These are phyloP conservation scores for Candida golubevii DNA, from an alignment of 805 yeast species.

Conservation along the genomic window DNA sequence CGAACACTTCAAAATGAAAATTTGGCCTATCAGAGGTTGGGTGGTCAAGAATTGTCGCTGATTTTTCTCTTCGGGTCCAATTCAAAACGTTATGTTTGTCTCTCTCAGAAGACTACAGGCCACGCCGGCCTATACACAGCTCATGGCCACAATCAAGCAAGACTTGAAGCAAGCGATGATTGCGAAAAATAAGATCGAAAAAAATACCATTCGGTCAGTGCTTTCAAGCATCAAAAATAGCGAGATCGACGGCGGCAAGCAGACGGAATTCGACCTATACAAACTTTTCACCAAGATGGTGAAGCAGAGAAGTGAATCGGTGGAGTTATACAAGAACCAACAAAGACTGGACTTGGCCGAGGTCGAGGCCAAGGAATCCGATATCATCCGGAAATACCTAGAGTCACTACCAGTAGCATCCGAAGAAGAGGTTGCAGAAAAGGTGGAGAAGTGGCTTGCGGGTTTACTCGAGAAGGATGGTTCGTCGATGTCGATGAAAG, in stretches of 20 bases:
- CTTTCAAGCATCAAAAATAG: slow-evolving; percentile 42
- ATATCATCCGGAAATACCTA: slow-evolving; percentile 38
- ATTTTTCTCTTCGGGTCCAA: background rate
- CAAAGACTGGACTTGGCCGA: slow-evolving; percentile 50
- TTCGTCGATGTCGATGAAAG: slow-evolving; percentile 6
- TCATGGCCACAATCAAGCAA: slow-evolving; percentile 14
- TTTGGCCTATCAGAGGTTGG: too few relatives aligned
- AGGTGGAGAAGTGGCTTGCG: slow-evolving; percentile 24
- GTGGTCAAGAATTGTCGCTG: background rate
- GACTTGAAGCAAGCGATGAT: slow-evolving; percentile 26
- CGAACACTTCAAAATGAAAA: too few relatives aligned
- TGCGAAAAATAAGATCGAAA: slow-evolving; percentile 20
- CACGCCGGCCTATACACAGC: slow-evolving; percentile 31
- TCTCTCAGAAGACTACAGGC: slow-evolving; percentile 27
- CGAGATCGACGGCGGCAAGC: slow-evolving; percentile 23
- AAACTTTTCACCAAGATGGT: slow-evolving; percentile 34
- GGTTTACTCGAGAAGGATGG: slow-evolving; percentile 3
- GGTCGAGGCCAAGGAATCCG: slow-evolving; percentile 47
- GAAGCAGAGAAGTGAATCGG: slow-evolving; percentile 47
- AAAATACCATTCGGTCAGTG: slow-evolving; percentile 43
- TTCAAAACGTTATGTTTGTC: slow-evolving; percentile 12
- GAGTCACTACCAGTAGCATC: slow-evolving; percentile 45
- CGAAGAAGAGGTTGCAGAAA: slow-evolving; percentile 34
- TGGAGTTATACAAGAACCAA: slow-evolving; percentile 42
- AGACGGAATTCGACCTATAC: slow-evolving; percentile 19